Evolutionary conservation across 139 green algal genomes (phyloP), one percentile per base, ranked within the genome.

Genomic region (Astrephomene gubernaculifera): DNA sequence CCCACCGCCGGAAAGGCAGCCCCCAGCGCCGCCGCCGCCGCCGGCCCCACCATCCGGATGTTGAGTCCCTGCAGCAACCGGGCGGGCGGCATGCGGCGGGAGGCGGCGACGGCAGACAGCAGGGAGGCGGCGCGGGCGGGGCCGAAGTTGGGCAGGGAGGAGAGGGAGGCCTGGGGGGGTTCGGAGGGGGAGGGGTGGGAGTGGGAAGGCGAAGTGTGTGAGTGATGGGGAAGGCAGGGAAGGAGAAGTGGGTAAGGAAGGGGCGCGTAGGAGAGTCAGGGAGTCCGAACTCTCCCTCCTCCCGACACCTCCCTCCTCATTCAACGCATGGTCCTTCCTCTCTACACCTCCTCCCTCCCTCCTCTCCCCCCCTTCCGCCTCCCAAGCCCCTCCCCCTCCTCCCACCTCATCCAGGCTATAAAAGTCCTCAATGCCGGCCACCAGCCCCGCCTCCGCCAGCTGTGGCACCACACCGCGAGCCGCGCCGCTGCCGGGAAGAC

Each of bases 1-100:
- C n/a, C 39, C 49, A 88, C 33, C 19, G 7, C 10, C 6, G 45
- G 53, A n/a, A 86, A 88, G 29, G 70, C 68, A 1, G 12, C 17
- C 22, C 52, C 81, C n/a, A 91, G 73, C 31, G 74, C 63, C 54
- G 83, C 45, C n/a, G 88, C 81, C 64, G 69, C 74, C 22, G n/a
- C 7, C 41, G 79, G 29, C 10, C 88, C 88, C 60, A 92, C 70
- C 31, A 44, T 22, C n/a, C 27, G 35, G 27, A 91, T 88, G 60
- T 65, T 88, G 67, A 92, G 83, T 1, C 68, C 86, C 8, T 24
- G 27, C 38, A 92, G 76, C 68, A 89, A 36, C 33, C 35, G 27
- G 36, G 45, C 9, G 12, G 38, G 4, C 10, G 79, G 52, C 82
- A 79, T 31, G 36, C 12, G 1, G 61, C 43, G 52, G 31, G 81